Evolutionary conservation across 202 grass and related monocot genomes (phyloP).

Genomic region (Carex arenaria): DNA sequence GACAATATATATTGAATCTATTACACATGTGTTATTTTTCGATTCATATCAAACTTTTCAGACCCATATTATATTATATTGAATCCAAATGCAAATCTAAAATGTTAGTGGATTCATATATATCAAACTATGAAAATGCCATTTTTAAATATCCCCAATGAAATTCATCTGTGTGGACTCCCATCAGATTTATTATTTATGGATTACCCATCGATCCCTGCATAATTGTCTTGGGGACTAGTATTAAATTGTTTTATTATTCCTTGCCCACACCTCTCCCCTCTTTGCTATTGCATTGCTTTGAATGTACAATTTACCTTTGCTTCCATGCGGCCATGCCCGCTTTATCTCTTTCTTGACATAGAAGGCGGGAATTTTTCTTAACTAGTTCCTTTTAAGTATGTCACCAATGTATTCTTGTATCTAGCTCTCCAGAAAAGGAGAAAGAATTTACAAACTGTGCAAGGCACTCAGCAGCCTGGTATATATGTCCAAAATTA

Average conservation of each 20-base stretch:
- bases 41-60: too few relatives aligned
- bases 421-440: neutral
- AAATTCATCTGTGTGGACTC: too few relatives aligned
- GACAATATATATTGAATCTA: neutral
- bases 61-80: too few relatives aligned
- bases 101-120: too few relatives aligned
- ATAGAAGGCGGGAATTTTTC: neutral
- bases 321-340: neutral
- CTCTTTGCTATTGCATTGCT: neutral
- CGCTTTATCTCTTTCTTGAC: conserved; percentile 13
- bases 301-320: neutral
- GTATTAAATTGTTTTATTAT: neutral
- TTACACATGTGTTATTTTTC: too few relatives aligned
- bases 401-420: neutral
- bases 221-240: neutral
- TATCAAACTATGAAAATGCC: too few relatives aligned
- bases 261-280: neutral
- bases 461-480: neutral
- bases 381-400: neutral
- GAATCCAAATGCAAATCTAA: too few relatives aligned
- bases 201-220: too few relatives aligned
- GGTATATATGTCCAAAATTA: conserved; percentile 12
- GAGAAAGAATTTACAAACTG: neutral
- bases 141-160: too few relatives aligned
- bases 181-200: neutral